Conservation (phyloP, 176 grass and related monocot genomes). For the Oryza longistaminata region DNA sequence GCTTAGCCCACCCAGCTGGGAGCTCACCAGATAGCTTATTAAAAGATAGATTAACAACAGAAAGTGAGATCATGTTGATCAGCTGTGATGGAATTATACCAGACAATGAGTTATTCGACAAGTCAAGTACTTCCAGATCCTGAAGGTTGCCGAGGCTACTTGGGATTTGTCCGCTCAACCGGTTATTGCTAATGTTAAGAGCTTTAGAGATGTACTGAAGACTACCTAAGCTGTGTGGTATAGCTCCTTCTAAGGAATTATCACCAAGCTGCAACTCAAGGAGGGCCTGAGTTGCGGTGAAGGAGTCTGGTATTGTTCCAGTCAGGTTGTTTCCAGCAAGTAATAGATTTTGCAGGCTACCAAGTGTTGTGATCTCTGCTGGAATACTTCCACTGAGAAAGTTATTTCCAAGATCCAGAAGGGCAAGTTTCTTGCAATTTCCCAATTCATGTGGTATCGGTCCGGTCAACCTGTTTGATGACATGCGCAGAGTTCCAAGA, state of each 20-base stretch:
- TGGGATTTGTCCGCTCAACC: slow-evolving; percentile 47
- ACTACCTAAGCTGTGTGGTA: slow-evolving; percentile 45
- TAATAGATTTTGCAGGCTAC: slow-evolving; percentile 36
- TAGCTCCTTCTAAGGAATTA: slow-evolving; percentile 42
- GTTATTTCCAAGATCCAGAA: slow-evolving; percentile 50
- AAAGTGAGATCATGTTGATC: slow-evolving; percentile 51
- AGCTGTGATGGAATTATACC: slow-evolving; percentile 43
- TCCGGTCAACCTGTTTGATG: slow-evolving; percentile 45
- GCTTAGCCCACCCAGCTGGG: slow-evolving; percentile 37
- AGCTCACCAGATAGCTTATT: slow-evolving; percentile 46
- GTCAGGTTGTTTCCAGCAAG: slow-evolving; percentile 38
- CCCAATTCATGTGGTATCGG: slow-evolving; percentile 40
- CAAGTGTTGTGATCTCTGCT: slow-evolving; percentile 23
- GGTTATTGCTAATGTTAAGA: slow-evolving; percentile 52
- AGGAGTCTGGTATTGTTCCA: slow-evolving; percentile 42
- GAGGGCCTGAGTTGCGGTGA: slow-evolving; percentile 32
- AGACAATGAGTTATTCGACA: slow-evolving; percentile 51
- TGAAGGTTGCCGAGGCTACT: slow-evolving; percentile 50
- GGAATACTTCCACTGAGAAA: slow-evolving; percentile 51
- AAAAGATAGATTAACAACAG: slow-evolving; percentile 40
- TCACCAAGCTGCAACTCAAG: slow-evolving; percentile 53
- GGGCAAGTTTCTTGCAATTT: slow-evolving; percentile 14
- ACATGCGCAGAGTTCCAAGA: slow-evolving; percentile 32
- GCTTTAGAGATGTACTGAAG: slow-evolving; percentile 48
- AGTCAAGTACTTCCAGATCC: slow-evolving; percentile 44